A percentile compares a stretch with the other conserved stretches of the same genome.
These are phyloP conservation scores for Dorcoceras hygrometricum DNA, from an alignment of 257 asterid genomes.

Conservation along the genomic window DNA sequence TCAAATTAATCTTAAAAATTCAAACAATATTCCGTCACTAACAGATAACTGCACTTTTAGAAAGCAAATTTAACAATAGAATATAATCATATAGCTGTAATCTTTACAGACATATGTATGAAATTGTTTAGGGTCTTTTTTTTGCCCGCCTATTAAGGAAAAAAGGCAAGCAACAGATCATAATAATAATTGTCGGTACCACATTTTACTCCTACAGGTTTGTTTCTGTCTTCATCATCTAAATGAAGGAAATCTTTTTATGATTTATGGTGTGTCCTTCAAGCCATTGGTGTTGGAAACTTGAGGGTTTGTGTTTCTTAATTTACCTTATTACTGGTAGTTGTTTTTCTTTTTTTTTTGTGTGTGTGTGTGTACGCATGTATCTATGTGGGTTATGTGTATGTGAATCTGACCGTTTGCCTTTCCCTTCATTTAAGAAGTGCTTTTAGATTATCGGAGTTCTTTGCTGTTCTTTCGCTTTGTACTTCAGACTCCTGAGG, in stretches of 20 bases:
- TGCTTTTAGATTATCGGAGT: conserved; percentile 14
- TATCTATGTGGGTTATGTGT: conserved; percentile 1
- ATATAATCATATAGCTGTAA: background rate
- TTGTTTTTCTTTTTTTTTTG: no score
- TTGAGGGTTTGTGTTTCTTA: conserved; percentile 45
- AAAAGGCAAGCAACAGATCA: conserved; percentile 27
- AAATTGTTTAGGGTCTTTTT: background rate
- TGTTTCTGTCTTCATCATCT: background rate
- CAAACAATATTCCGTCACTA: background rate
- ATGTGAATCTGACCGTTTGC: conserved; percentile 11
- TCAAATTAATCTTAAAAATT: conserved; percentile 30
- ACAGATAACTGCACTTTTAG: conserved; percentile 19
- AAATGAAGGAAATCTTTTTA: background rate
- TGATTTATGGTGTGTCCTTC: conserved; percentile 41
- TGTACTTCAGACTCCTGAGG: conserved; percentile 27
- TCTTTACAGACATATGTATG: conserved; percentile 11
- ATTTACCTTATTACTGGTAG: conserved; percentile 34
- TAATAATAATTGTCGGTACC: background rate
- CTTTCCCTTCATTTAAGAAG: conserved; percentile 5
- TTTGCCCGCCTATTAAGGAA: conserved; percentile 13
- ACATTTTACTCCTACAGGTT: background rate
- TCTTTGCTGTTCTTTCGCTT: conserved; percentile 13
- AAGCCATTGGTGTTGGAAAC: conserved; percentile 40
- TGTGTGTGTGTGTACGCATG: background rate
- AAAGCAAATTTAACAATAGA: background rate